Base-by-base conservation (phyloP, 2,329 filamentous ascomycete genomes). In the Leptographium flavum region DNA sequence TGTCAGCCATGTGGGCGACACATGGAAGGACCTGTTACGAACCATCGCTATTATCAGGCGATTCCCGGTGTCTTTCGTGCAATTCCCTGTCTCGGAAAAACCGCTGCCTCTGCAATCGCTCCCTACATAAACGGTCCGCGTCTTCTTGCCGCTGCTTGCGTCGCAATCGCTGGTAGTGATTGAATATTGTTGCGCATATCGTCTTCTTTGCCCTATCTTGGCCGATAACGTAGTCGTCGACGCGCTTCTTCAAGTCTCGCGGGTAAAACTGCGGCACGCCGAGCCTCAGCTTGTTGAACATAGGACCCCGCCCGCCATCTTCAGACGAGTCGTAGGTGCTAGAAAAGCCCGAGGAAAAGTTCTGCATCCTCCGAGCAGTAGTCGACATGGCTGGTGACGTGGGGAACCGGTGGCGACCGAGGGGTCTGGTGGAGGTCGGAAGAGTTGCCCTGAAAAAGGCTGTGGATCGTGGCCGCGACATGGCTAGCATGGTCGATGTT, bases 171-270 rank as follows among this genome's bases (percentile, higher is more conserved):
- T 95, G 87, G 59, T 96, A 95, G 60, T 98, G 92, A 58, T 96
- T 95, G 67, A 94, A 95, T 25, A 98, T 84, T 7, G 90, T 87
- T 4, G 90, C 82, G 52, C 87, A 92, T 51, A 96, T 79, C 14
- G 88, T 85, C 62, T 94, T 93, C 70, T 98, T 92, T 15, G 92
- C 87, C 48, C 87, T 79, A 53, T 95, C 87, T 62, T 98, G 92
- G 35, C 90, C 92, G 4, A 98, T 90, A 2, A 98, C 90, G 60
- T 93, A 98, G 58, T 92, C 84, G 60, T 98, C 92, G 28, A 96
- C 78, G 56, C 92, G 83, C 57, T 86, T 79, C 68, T 96, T 95
- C 55, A 98, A 70, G 54, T 78, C 71, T 47, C 73, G 68, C 2
- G 77, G 77, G 45, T 81, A 81, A 58, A 81, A 77, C 43, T 73